A percentile compares a stretch with the other conserved stretches of the same genome.
Conservation (phyloP, 805 yeast genomes). For the Starmerella powellii region DNA sequence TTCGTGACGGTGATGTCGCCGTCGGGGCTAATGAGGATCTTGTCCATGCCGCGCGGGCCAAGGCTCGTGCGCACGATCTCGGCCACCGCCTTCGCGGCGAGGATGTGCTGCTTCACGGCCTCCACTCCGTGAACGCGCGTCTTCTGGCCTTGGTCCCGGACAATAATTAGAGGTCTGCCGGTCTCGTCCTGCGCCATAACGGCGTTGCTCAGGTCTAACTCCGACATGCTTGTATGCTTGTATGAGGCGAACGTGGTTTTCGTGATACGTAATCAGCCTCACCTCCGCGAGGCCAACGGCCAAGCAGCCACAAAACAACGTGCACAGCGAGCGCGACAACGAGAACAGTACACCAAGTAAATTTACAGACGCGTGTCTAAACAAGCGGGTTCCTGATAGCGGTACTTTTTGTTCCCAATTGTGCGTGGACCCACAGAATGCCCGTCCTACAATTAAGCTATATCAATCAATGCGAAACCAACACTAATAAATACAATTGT, state of each 20-base stretch:
- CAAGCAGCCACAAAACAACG: too few relatives aligned
- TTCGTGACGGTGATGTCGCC: slow-evolving; percentile 97
- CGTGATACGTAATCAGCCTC: too few relatives aligned
- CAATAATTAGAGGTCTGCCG: slow-evolving; percentile 98
- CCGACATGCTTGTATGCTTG: slow-evolving; percentile 12
- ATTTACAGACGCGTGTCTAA: too few relatives aligned
- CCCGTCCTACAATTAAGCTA: too few relatives aligned
- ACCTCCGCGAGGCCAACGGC: too few relatives aligned
- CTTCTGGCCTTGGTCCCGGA: slow-evolving; percentile 64
- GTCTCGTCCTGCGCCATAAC: slow-evolving; percentile 97
- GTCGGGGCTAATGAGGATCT: slow-evolving; percentile 86
- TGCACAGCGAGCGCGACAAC: too few relatives aligned
- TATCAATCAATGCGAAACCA: too few relatives aligned
- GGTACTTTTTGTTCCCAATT: too few relatives aligned
- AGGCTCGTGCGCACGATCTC: slow-evolving; percentile 81
- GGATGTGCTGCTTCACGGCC: slow-evolving; percentile 69
- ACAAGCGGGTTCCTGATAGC: too few relatives aligned
- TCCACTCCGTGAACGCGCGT: slow-evolving; percentile 62
- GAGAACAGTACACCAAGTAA: too few relatives aligned
- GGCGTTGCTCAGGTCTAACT: slow-evolving; percentile 86
- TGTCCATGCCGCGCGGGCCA: slow-evolving; percentile 98
- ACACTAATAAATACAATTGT: too few relatives aligned
- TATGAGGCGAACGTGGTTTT: neutral
- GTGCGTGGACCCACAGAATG: too few relatives aligned
- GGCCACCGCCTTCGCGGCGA: slow-evolving; percentile 91